phyloP scores from a whole-genome alignment of 2,329 filamentous ascomycete genomes.

The Phialophora verrucosa region DNA sequence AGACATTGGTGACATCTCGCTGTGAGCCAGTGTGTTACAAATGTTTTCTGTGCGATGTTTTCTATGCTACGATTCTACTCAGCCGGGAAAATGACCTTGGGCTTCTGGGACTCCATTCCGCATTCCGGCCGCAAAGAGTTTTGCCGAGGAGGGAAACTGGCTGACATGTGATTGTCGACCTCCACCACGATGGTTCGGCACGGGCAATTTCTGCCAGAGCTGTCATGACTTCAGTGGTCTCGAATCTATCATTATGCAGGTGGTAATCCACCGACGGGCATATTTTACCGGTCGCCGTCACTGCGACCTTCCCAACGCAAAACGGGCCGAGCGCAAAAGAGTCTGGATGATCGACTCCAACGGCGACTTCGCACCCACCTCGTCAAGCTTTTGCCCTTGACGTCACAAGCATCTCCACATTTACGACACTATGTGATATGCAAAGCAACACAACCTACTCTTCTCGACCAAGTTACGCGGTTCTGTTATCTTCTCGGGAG shows the following conservation, averaged over 20 bases:
- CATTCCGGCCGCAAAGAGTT: background rate
- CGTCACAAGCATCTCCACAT: conserved; percentile 20
- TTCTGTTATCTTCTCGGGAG: conserved; percentile 6
- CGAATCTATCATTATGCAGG: conserved; percentile 7
- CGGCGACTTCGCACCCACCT: background rate
- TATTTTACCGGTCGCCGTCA: background rate
- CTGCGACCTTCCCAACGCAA: conserved; percentile 14
- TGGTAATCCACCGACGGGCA: background rate
- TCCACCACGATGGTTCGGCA: conserved; percentile 2
- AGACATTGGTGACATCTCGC: conserved; percentile 76
- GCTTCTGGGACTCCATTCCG: background rate
- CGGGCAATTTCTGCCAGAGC: background rate
- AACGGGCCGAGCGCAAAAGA: background rate
- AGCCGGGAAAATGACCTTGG: background rate
- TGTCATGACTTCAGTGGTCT: background rate
- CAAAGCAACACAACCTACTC: conserved; percentile 4
- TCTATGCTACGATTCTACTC: background rate
- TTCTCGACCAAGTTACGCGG: conserved; percentile 1
- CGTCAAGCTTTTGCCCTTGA: conserved; percentile 8
- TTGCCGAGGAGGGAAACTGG: conserved; percentile 19
- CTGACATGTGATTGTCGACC: conserved; percentile 26
- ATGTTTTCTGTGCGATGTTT: background rate
- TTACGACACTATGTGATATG: background rate
- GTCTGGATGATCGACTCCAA: background rate
- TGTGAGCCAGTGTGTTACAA: conserved; percentile 44